A percentile compares a stretch with the other conserved stretches of the same genome.
These are phyloP conservation scores for Durusdinium trenchii DNA, from an alignment of 73 alveolate species.

Conservation along the genomic window DNA sequence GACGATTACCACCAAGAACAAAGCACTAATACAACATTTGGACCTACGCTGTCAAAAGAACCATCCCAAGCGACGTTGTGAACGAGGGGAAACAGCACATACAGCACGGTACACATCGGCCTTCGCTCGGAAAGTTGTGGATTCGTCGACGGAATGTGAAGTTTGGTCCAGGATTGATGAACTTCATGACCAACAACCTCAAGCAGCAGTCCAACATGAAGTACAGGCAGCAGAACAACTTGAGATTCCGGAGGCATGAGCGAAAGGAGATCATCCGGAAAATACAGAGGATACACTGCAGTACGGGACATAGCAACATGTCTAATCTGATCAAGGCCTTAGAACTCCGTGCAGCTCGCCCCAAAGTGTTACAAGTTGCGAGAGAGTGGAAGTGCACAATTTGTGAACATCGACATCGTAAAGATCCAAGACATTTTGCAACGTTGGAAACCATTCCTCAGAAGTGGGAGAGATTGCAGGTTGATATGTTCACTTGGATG, in stretches of 20 bases:
- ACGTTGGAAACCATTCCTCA: neutral
- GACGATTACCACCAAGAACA: neutral
- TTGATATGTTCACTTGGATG: neutral
- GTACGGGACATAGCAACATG: neutral
- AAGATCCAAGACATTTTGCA: neutral
- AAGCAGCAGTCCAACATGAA: neutral
- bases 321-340: neutral
- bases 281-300: neutral
- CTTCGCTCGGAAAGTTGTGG: neutral
- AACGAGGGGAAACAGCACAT: conserved; percentile 17
- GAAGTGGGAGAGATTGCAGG: neutral
- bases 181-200: neutral
- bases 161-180: neutral
- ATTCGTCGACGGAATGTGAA: neutral
- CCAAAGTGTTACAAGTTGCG: neutral
- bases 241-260: neutral
- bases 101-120: conserved; percentile 18
- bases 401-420: neutral
- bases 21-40: neutral
- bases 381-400: neutral
- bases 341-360: neutral
- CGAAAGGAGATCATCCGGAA: neutral
- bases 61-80: neutral
- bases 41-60: neutral
- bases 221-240: neutral